Evolutionary conservation across 2,329 filamentous ascomycete genomes (phyloP), one percentile per base, ranked within the genome.

Genomic region (Penicillium brevicompactum): DNA sequence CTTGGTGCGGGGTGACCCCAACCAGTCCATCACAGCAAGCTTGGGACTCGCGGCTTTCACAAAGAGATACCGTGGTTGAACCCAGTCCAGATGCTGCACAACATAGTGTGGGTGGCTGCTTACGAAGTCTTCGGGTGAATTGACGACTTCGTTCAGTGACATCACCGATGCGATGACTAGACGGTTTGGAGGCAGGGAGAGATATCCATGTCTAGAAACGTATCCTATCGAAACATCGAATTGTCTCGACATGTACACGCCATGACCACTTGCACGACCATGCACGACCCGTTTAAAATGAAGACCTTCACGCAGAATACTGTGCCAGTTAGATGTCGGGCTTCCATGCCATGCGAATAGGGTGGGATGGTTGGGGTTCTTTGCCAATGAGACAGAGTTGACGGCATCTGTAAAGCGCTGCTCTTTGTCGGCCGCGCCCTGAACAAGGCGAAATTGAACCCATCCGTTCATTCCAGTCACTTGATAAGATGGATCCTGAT

Each of bases 291-390:
- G 72, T 4, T 84, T 82, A 74, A 87, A 96, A 69, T 96, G 84
- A 5, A 97, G 78, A 0, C 92, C 92, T 56, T 88, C 85, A 31
- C 92, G 85, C 59, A 96, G 85, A 64, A 97, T 96, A 64, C 87
- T 89, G 72, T 97, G 92, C 92, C 92, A 96, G 65, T 96, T 96
- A 3, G 72, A 61, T 3, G 96, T 60, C 0, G 76, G 70, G 65
- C 90, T 95, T 5, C 92, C 92, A 70, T 97, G 92, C 87, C 89
- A 96, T 0, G 90, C 91, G 66, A 96, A 91, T 1, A 96, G 72
- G 0, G 90, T 93, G 0, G 89, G 88, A 61, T 84, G 78, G 56
- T 73, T 61, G 44, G 78, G 62, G 38, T 73, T 71, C 16, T 79
- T 65, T 5, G 75, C 69, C 14, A 65, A 54, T 2, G 74, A 70